These are phyloP conservation scores for Zygosaccharomyces siamensis DNA, from an alignment of 805 yeast species.

Conservation along the genomic window DNA sequence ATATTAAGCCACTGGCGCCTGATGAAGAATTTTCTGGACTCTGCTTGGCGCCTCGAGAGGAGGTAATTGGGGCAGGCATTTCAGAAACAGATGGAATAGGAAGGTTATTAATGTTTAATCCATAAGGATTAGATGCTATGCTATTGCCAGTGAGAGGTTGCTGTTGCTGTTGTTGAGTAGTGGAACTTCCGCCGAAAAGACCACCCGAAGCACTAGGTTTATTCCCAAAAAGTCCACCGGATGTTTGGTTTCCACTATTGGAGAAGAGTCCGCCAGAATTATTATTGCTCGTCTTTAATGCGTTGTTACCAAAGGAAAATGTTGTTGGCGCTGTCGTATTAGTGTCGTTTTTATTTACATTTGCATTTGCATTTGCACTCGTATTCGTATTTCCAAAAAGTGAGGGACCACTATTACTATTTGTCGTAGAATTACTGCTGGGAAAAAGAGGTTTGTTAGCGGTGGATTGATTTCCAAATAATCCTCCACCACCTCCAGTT, in stretches of 20 bases:
- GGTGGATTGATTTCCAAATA: slow-evolving; percentile 9
- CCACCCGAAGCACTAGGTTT: slow-evolving; percentile 9
- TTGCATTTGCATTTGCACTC: slow-evolving; percentile 8
- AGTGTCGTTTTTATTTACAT: neutral
- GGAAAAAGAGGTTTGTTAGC: slow-evolving; percentile 3
- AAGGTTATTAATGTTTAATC: slow-evolving; percentile 28
- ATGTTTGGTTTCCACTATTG: slow-evolving; percentile 11
- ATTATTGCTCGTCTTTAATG: slow-evolving; percentile 1
- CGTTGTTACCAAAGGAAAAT: slow-evolving; percentile 1
- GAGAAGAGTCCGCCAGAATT: slow-evolving; percentile 24
- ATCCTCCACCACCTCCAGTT: slow-evolving; percentile 8
- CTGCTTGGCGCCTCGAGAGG: slow-evolving; percentile 23
- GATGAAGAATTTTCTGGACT: slow-evolving; percentile 1
- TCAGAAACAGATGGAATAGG: slow-evolving; percentile 30
- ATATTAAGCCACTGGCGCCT: slow-evolving; percentile 22
- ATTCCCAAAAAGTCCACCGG: slow-evolving; percentile 23
- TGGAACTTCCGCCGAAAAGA: slow-evolving; percentile 15
- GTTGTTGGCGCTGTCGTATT: slow-evolving; percentile 4
- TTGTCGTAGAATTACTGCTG: slow-evolving; percentile 3
- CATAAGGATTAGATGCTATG: slow-evolving; percentile 27
- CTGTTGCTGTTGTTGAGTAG: slow-evolving; percentile 21
- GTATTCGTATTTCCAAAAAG: slow-evolving; percentile 26
- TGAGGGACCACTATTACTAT: slow-evolving; percentile 6
- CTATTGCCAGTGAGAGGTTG: slow-evolving; percentile 1
- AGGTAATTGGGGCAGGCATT: slow-evolving; percentile 39